A percentile compares a stretch with the other conserved stretches of the same genome.
Evolutionary conservation across 257 asterid species (phyloP).

Genomic region (Galeopsis tetrahit): DNA sequence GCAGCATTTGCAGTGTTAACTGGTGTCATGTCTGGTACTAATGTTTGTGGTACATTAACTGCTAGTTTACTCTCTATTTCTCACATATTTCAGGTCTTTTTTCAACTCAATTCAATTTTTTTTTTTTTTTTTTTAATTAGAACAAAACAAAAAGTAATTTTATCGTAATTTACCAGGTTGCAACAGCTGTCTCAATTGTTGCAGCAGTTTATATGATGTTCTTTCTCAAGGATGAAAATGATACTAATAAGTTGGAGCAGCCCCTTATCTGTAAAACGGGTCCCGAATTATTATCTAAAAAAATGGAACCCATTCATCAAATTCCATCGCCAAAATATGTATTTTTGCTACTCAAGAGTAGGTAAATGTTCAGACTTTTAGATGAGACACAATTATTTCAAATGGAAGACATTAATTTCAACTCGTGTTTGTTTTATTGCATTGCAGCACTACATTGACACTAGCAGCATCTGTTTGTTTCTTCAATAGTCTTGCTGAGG

Average conservation of each 20-base stretch:
- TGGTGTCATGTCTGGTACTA: conserved; percentile 26
- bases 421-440: too few species aligned
- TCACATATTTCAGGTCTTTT: conserved; percentile 29
- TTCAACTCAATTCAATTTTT: neutral
- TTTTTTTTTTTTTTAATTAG: neutral
- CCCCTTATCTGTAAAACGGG: conserved; percentile 13
- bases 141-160: neutral
- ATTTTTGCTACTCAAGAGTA: conserved; percentile 27
- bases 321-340: conserved; percentile 30
- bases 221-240: conserved; percentile 24
- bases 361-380: neutral
- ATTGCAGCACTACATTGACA: conserved; percentile 28
- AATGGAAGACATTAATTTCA: too few species aligned
- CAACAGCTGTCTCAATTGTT: conserved; percentile 21
- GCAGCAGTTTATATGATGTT: conserved; percentile 28
- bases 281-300: neutral
- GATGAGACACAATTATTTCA: too few species aligned
- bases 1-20: conserved; percentile 27
- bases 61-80: conserved; percentile 31
- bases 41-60: conserved; percentile 28
- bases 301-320: conserved; percentile 13
- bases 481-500: conserved; percentile 34
- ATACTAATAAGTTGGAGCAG: conserved; percentile 11
- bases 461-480: conserved; percentile 31
- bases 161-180: conserved; percentile 22